Evolutionary conservation across 441 rosid genomes (phyloP).

Genomic region (Caryocar brasiliense): DNA sequence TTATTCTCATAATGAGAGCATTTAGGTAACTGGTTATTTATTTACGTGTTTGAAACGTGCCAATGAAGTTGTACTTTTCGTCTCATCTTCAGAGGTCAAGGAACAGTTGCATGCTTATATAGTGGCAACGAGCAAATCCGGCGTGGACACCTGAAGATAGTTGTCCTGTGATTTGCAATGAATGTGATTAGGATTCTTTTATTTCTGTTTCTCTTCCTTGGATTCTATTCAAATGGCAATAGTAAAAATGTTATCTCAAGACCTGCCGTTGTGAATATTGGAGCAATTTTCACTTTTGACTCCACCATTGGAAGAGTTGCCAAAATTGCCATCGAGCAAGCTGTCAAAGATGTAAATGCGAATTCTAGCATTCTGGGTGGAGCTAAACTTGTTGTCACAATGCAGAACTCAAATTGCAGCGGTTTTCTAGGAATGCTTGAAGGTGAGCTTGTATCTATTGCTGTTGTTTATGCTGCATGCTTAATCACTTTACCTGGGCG

Average conservation of each 20-base stretch:
- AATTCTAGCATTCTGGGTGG: constrained; percentile 51
- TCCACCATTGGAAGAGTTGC: constrained; percentile 76
- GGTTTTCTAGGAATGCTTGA: constrained; percentile 79
- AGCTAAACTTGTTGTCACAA: constrained; percentile 32
- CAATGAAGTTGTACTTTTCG: neutral
- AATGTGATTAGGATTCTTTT: constrained; percentile 21
- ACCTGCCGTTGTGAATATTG: constrained; percentile 58
- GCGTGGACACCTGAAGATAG: constrained; percentile 4
- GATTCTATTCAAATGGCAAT: constrained; percentile 24
- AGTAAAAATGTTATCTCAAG: constrained; percentile 37
- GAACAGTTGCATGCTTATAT: constrained; percentile 1
- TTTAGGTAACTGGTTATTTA: no score
- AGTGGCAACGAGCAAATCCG: constrained; percentile 8
- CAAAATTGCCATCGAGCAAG: constrained; percentile 77
- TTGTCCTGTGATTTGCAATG: constrained; percentile 22
- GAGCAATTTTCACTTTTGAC: constrained; percentile 53
- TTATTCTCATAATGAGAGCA: no score
- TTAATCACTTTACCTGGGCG: neutral
- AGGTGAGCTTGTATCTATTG: constrained; percentile 34
- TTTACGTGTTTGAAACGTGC: no score
- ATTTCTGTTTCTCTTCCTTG: constrained; percentile 22
- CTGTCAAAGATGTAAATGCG: constrained; percentile 75
- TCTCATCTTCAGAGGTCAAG: constrained; percentile 7
- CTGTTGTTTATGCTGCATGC: neutral
- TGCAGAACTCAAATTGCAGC: constrained; percentile 61